Base-by-base conservation (phyloP, 1,284 basidiomycete species). In the Kwoniella shivajii region DNA sequence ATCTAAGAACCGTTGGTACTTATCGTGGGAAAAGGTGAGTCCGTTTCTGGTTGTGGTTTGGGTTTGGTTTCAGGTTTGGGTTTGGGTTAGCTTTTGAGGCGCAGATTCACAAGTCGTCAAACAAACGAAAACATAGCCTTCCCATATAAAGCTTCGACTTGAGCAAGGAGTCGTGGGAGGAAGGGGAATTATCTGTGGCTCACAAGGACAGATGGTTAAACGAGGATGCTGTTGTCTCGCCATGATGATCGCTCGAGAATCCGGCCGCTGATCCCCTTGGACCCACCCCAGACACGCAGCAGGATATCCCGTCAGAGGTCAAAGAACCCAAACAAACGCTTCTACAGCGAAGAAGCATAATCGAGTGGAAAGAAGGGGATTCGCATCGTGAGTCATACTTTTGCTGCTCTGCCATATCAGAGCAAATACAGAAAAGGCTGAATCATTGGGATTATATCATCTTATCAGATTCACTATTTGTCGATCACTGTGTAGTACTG, bases 231-330 rank as follows among this genome's bases (percentile, higher is more conserved):
- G n/a, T n/a, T n/a, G n/a, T n/a, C n/a, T n/a, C n/a, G n/a, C n/a
- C n/a, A n/a, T n/a, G n/a, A n/a, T n/a, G n/a, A n/a, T n/a, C n/a
- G n/a, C n/a, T n/a, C n/a, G n/a, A n/a, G n/a, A n/a, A n/a, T n/a
- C n/a, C n/a, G n/a, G n/a, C n/a, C n/a, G n/a, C n/a, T n/a, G n/a
- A n/a, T n/a, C n/a, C n/a, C n/a, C n/a, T n/a, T 22, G 45, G 16
- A 22, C 37, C 20, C 34, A 10, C 29, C 7, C 1, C 44, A 78
- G 81, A 67, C 82, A 84, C 55, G 81, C 81, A 0, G 75, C 77
- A 54, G 79, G 81, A 18, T 67, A 82, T 22, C 82, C 83, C 0
- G 83, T 83, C 1, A 71, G 82, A 24, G 83, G 83, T 5, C 83
- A 84, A 68, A 73, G 79, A 44, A 84, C 82, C 26, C 76, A 77